Percentiles rank a stretch among this genome's conserved stretches.
Conservation (phyloP, 163 green algal genomes). For the Coccomyxa subellipsoidea region DNA sequence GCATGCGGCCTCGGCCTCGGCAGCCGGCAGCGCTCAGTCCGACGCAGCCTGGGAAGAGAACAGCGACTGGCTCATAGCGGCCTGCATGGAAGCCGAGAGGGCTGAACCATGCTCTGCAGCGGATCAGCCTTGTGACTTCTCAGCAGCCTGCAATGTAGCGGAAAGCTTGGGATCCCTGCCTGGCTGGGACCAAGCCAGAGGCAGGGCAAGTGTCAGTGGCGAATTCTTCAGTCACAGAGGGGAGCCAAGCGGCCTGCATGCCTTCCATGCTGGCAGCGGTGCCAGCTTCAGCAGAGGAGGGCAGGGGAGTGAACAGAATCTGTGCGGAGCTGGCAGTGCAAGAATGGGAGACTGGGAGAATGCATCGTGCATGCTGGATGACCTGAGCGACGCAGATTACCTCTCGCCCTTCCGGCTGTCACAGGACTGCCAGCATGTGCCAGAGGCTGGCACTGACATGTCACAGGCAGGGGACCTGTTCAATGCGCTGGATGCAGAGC, state of each 20-base stretch:
- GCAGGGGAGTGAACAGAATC: no score
- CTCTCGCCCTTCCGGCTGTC: neutral
- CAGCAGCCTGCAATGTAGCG: neutral
- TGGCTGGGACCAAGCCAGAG: neutral
- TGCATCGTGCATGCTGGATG: neutral
- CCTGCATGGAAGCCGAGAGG: neutral
- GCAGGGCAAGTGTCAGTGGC: neutral
- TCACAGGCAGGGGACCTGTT: neutral
- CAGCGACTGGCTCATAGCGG: neutral
- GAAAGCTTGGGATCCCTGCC: neutral
- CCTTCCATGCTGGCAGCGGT: neutral
- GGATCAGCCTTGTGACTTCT: neutral
- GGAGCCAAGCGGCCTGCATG: neutral
- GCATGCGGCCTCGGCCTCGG: neutral
- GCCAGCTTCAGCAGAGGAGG: no score
- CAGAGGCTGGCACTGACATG: neutral
- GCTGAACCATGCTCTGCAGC: neutral
- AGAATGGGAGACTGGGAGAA: no score
- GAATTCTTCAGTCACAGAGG: neutral
- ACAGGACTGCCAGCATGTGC: neutral
- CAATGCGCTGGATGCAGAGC: neutral
- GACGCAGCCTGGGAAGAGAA: neutral
- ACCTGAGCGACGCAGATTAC: neutral
- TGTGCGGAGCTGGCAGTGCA: no score
- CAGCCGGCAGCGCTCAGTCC: neutral